Evolutionary conservation across 2,329 filamentous ascomycete genomes (phyloP).

Genomic region (Pseudogymnoascus sp.): DNA sequence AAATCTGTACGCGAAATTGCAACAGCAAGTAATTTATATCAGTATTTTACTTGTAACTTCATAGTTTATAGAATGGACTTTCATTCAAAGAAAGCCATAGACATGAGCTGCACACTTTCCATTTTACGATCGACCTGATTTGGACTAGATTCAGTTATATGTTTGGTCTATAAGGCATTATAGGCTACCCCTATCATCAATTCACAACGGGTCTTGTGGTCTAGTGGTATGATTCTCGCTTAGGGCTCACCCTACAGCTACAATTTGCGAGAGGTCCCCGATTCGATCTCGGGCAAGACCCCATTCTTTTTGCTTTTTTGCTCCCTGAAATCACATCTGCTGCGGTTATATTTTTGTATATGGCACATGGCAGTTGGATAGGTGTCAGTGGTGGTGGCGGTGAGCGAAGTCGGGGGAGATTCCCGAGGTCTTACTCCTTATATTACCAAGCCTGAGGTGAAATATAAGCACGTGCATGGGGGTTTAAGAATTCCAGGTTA

Average conservation of each 20-base stretch:
- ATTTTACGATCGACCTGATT: neutral
- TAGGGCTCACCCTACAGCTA: conserved; percentile 9
- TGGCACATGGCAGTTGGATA: neutral
- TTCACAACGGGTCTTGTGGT: conserved; percentile 5
- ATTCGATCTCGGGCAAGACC: conserved; percentile 9
- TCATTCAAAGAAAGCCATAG: neutral
- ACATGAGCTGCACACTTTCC: neutral
- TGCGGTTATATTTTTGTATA: neutral
- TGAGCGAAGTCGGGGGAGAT: neutral
- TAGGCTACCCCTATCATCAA: neutral
- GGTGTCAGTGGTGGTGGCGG: neutral
- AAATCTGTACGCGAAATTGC: neutral
- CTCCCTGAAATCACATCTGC: neutral
- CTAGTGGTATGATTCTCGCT: conserved; percentile 9
- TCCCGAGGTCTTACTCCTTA: neutral
- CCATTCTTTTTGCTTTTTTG: neutral
- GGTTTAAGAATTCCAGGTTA: neutral
- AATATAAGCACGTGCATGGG: neutral
- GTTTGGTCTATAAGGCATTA: neutral
- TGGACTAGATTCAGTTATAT: neutral
- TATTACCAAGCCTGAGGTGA: neutral
- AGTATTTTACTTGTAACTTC: neutral
- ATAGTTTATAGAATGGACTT: neutral
- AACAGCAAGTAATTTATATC: neutral
- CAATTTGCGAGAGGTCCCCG: conserved; percentile 9